Evolutionary conservation across 2,329 filamentous ascomycete species (phyloP), one percentile per base, ranked within the genome.

Genomic region (Colletotrichum sp.): DNA sequence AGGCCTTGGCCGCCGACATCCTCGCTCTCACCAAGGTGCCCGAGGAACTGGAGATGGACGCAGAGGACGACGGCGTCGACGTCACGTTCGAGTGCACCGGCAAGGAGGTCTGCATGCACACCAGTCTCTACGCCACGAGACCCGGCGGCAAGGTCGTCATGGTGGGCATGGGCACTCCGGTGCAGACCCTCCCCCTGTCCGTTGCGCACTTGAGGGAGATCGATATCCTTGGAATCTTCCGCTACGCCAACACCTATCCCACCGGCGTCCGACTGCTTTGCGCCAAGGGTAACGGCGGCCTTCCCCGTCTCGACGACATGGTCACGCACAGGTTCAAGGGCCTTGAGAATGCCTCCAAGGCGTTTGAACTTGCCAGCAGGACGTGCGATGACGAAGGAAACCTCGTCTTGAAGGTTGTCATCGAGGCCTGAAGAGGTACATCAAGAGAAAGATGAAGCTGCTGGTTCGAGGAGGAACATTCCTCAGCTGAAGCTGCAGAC

Each of bases 91-190:
- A 96, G 83, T 95, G 94, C 81, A 95, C 94, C 0, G 94, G 94
- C 32, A 94, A 95, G 76, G 93, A 94, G 77, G 88, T 90, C 1
- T 95, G 94, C 82, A 92, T 95, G 85, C 94, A 95, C 82, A 93
- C 93, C 3, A 90, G 92, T n/a, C 91, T 96, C 24, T 95, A 94
- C 79, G 93, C 93, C 4, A 93, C 93, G 12, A 89, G 89, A 74
- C 89, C 94, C 0, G 94, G 94, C 30, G 94, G 94, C 21, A 93
- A 93, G 79, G 88, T 95, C 65, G 89, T 96, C 83, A 92, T 96
- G 83, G 93, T 96, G 28, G 94, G 94, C 69, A 96, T 96, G 94
- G 94, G 94, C 48, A 94, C 91, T 7, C 94, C 94, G 0, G 90
- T 95, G 68, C 93, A 95, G 83, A 95, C 93, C 0, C 87, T 96